phyloP scores from a whole-genome alignment of 106 monocot genomes.

The Dioscorea alata region DNA sequence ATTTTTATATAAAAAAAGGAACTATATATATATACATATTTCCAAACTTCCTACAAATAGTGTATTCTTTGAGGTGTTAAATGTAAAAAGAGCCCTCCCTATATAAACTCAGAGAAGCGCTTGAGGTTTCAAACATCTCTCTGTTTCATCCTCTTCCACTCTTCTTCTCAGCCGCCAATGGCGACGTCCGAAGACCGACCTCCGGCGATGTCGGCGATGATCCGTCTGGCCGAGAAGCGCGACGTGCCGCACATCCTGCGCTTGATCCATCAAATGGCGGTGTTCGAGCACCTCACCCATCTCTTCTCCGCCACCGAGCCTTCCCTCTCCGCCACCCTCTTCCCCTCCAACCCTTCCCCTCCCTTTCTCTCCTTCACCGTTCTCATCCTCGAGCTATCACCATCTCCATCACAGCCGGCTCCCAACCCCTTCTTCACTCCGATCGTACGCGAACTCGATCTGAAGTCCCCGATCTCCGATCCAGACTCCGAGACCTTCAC shows the following conservation, averaged over 20 bases:
- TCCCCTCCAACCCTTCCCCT: constrained; percentile 47
- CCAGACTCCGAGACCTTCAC: constrained; percentile 37
- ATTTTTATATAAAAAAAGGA: too few species aligned
- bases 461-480: constrained; percentile 33
- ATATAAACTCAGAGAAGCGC: too few species aligned
- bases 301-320: constrained; percentile 84
- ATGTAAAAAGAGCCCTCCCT: too few species aligned
- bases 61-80: too few species aligned
- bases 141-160: too few species aligned
- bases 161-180: too few species aligned
- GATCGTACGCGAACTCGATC: constrained; percentile 31
- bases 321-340: constrained; percentile 73
- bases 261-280: constrained; percentile 81
- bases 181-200: too few species aligned
- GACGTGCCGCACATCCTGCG: constrained; percentile 78
- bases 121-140: too few species aligned
- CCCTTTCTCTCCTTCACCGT: constrained; percentile 90
- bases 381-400: constrained; percentile 75
- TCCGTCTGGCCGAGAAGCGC: constrained; percentile 57
- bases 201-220: constrained; percentile 20
- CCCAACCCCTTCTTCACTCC: constrained; percentile 14
- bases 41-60: too few species aligned
- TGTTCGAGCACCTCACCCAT: constrained; percentile 69
- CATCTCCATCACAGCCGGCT: constrained; percentile 1
- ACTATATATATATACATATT: too few species aligned